These are phyloP conservation scores for Rhizopogon salebrosus DNA, from an alignment of 768 basidiomycete species.

Conservation along the genomic window DNA sequence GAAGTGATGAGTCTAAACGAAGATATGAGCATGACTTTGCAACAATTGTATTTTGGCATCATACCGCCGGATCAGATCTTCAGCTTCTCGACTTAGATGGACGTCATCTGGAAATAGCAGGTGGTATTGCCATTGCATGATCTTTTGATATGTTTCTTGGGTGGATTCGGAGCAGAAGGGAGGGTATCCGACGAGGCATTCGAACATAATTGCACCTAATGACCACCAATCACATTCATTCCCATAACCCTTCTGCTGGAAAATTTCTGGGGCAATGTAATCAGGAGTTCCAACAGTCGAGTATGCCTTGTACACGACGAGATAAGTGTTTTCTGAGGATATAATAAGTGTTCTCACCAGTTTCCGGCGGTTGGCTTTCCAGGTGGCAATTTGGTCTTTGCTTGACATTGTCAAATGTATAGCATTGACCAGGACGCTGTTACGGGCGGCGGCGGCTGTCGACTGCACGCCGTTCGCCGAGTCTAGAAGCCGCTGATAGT, in stretches of 20 bases:
- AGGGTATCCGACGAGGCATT: conserved; percentile 94
- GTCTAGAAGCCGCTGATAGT: conserved; percentile 88
- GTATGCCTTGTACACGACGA: conserved; percentile 60
- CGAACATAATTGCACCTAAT: conserved; percentile 97
- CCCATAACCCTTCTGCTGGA: conserved; percentile 94
- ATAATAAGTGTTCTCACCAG: conserved; percentile 48
- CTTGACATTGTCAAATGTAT: conserved; percentile 95
- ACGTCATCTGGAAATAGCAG: conserved; percentile 92
- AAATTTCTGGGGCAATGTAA: conserved; percentile 96
- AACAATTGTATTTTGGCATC: conserved; percentile 12
- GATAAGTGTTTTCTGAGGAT: neutral
- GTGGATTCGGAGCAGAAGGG: conserved; percentile 96
- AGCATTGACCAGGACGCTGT: conserved; percentile 96
- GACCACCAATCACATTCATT: conserved; percentile 99
- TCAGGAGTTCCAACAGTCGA: conserved; percentile 98
- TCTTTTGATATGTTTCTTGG: conserved; percentile 97
- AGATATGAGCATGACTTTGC: neutral
- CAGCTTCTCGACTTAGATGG: conserved; percentile 84
- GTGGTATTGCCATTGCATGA: conserved; percentile 88
- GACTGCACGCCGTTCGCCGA: conserved; percentile 43
- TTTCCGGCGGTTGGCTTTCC: conserved; percentile 98
- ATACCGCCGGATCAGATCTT: conserved; percentile 82
- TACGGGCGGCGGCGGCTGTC: conserved; percentile 52
- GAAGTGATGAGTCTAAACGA: conserved; percentile 76
- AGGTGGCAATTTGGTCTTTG: conserved; percentile 92